Conservation (phyloP, 202 grass and related monocot species). For the Bolboschoenoplectus hybrid region DNA sequence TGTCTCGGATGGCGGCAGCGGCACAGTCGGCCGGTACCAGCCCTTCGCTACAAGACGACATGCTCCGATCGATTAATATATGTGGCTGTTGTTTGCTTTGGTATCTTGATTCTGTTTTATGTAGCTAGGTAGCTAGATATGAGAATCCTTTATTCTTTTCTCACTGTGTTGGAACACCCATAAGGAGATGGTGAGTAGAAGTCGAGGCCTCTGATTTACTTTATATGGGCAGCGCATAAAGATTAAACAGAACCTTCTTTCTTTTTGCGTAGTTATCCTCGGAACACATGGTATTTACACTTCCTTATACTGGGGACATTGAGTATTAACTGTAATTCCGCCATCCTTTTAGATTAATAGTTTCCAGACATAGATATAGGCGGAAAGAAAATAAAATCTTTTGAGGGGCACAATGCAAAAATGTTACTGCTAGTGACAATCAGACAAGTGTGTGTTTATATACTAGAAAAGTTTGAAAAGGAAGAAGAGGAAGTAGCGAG, state of each 20-base stretch:
- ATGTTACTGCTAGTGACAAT: neutral
- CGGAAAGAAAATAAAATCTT: neutral
- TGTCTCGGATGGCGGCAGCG: conserved; percentile 31
- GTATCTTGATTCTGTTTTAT: conserved; percentile 3
- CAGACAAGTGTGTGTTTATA: conserved; percentile 12
- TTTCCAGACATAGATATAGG: neutral
- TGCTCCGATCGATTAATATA: conserved; percentile 13
- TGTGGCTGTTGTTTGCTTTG: neutral
- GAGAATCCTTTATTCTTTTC: conserved; percentile 5
- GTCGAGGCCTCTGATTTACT: neutral
- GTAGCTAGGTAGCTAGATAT: neutral
- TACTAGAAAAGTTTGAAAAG: conserved; percentile 14
- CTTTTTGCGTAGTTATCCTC: neutral
- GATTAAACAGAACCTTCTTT: conserved; percentile 10
- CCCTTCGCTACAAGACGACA: conserved; percentile 37
- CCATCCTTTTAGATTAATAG: neutral
- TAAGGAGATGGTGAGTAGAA: neutral
- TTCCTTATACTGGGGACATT: neutral
- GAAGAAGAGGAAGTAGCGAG: conserved; percentile 35
- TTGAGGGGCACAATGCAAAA: conserved; percentile 23
- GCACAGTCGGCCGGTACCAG: conserved; percentile 40
- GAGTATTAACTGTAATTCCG: neutral
- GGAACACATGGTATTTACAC: conserved; percentile 16
- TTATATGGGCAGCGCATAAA: conserved; percentile 26
- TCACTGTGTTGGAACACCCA: neutral